phyloP scores from a whole-genome alignment of 768 basidiomycete species.

The Porpolomopsis calyptriformis region DNA sequence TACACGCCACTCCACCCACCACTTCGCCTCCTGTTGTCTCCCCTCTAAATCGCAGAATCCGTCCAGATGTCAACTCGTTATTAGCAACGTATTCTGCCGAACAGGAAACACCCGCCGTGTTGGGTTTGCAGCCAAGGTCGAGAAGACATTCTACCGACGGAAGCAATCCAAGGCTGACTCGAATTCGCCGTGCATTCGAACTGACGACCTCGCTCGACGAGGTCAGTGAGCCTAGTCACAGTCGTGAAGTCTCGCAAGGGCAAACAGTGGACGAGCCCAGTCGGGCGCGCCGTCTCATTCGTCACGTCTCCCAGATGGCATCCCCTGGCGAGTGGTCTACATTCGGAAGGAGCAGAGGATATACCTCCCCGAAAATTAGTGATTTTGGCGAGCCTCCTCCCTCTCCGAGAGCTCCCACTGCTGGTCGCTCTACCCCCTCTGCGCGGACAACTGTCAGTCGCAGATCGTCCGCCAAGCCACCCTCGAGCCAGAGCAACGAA shows the following conservation, averaged over 20 bases:
- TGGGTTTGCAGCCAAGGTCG: conserved; percentile 2
- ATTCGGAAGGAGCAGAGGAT: conserved; percentile 5
- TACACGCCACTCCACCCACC: not conserved
- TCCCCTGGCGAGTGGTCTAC: conserved; percentile 8
- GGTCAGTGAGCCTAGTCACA: not conserved
- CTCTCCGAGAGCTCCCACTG: not conserved
- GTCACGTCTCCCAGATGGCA: not conserved
- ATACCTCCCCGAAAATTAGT: not conserved
- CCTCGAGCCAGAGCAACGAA: not conserved
- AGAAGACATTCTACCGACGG: conserved; percentile 8
- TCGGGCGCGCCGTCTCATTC: not conserved
- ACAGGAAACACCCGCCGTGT: not conserved
- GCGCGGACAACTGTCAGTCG: not conserved
- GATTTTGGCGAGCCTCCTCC: conserved; percentile 1
- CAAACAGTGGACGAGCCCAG: not conserved
- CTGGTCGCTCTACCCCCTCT: not conserved
- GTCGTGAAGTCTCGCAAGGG: not conserved
- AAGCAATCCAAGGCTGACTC: not conserved
- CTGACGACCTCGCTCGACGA: conserved; percentile 1
- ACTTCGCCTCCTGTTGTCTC: not conserved
- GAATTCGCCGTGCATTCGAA: not conserved
- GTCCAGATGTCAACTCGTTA: conserved; percentile 27
- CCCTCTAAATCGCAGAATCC: conserved; percentile 25
- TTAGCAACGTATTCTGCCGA: conserved; percentile 13
- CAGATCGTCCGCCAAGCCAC: not conserved